These are phyloP conservation scores for Aspergillus melleus DNA, from an alignment of 2,329 filamentous ascomycete species.

Conservation along the genomic window DNA sequence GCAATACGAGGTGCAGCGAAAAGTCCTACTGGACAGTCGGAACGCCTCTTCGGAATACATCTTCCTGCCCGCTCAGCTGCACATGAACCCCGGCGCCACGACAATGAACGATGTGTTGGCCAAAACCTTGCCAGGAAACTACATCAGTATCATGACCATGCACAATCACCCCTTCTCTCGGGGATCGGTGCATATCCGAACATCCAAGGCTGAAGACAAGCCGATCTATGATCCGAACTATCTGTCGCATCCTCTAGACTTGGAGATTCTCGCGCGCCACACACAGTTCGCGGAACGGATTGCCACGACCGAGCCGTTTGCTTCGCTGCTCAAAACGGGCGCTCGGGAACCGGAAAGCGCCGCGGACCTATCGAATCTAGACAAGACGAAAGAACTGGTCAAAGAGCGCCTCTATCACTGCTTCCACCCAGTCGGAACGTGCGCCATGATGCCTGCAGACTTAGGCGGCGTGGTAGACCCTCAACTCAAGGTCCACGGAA, in stretches of 20 bases:
- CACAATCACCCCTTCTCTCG: conserved; percentile 36
- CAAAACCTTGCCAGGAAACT: conserved; percentile 19
- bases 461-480: conserved; percentile 31
- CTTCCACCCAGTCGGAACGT: conserved; percentile 33
- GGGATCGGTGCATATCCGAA: conserved; percentile 16
- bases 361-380: neutral
- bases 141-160: conserved; percentile 21
- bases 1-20: no score
- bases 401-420: conserved; percentile 21
- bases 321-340: neutral
- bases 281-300: neutral
- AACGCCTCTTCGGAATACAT: no score
- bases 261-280: neutral
- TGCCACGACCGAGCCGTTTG: neutral
- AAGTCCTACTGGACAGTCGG: no score
- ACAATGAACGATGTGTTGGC: conserved; percentile 14
- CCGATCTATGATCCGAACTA: conserved; percentile 49
- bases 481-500: conserved; percentile 30
- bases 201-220: conserved; percentile 28
- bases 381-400: conserved; percentile 9
- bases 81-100: no score
- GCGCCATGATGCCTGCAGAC: conserved; percentile 23
- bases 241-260: conserved; percentile 34
- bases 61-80: no score
- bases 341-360: neutral